A percentile compares a stretch with the other conserved stretches of the same genome.
These are phyloP conservation scores for Clonostachys byssicola DNA, from an alignment of 2,329 filamentous ascomycete species.

Conservation along the genomic window DNA sequence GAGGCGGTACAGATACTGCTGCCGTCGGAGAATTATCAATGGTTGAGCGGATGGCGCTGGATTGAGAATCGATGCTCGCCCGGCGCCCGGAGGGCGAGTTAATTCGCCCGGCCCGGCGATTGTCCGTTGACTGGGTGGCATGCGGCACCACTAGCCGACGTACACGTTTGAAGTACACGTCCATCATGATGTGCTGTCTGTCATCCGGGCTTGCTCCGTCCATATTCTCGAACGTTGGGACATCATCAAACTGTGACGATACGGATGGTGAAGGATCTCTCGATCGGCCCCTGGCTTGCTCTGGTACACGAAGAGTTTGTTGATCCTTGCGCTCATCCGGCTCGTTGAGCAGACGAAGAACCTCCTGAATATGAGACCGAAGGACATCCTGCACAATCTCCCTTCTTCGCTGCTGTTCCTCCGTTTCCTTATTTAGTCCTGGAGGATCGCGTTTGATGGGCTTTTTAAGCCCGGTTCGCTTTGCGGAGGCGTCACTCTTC, in stretches of 20 bases:
- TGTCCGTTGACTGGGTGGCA: constrained; percentile 18
- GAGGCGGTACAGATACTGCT: background rate
- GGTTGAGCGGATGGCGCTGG: background rate
- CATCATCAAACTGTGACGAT: background rate
- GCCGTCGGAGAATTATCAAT: background rate
- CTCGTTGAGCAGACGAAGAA: constrained; percentile 39
- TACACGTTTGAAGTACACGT: constrained; percentile 45
- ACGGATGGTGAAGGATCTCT: background rate
- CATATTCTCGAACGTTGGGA: constrained; percentile 36
- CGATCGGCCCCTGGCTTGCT: background rate
- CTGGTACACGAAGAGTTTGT: constrained; percentile 9
- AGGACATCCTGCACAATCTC: constrained; percentile 38
- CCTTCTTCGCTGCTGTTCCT: constrained; percentile 15
- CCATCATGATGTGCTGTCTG: constrained; percentile 44
- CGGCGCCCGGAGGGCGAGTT: constrained; percentile 13
- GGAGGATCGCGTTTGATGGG: background rate
- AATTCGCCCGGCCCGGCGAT: constrained; percentile 14
- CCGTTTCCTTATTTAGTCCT: constrained; percentile 5
- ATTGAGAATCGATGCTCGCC: constrained; percentile 11
- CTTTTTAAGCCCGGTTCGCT: background rate
- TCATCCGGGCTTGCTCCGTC: constrained; percentile 40
- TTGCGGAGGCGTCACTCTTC: background rate
- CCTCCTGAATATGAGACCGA: constrained; percentile 43
- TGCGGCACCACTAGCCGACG: constrained; percentile 30
- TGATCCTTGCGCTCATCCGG: constrained; percentile 19